Evolutionary conservation across 2,329 filamentous ascomycete species (phyloP), one percentile per base, ranked within the genome.

Genomic region (Nemania sp.): DNA sequence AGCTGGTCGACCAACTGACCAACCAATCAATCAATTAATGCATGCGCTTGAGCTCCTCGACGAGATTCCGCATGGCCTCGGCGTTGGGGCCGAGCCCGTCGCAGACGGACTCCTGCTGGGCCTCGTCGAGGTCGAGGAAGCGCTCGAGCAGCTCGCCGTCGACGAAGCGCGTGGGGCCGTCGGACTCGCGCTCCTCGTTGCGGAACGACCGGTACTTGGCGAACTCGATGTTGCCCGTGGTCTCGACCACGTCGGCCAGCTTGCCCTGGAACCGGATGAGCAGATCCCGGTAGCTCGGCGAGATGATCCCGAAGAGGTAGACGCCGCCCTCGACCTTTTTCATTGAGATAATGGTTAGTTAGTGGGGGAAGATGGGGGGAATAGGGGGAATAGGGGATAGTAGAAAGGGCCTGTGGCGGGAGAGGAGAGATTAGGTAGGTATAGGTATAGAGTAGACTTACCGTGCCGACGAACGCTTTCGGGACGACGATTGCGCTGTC

Each of bases 321-420:
- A 99, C 86, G 0, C 88, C 88, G 22, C 94, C 94, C 70, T 97
- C 93, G 42, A 92, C 84, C 90, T 94, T 63, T n/a, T n/a, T n/a
- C n/a, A n/a, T n/a, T n/a, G n/a, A n/a, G n/a, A n/a, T n/a, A n/a
- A n/a, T n/a, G n/a, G n/a, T n/a, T n/a, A n/a, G n/a, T n/a, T n/a
- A n/a, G n/a, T n/a, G n/a, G n/a, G n/a, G n/a, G n/a, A n/a, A n/a
- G n/a, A n/a, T n/a, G n/a, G n/a, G n/a, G n/a, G n/a, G n/a, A n/a
- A n/a, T n/a, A n/a, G n/a, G n/a, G n/a, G n/a, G n/a, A n/a, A n/a
- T n/a, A n/a, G n/a, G n/a, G n/a, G n/a, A n/a, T n/a, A n/a, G n/a
- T n/a, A n/a, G n/a, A n/a, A n/a, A n/a, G n/a, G n/a, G n/a, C n/a
- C n/a, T n/a, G n/a, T n/a, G n/a, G n/a, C n/a, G n/a, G n/a, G n/a